phyloP scores from a whole-genome alignment of 106 monocot genomes.

The Triglochin maritima region DNA sequence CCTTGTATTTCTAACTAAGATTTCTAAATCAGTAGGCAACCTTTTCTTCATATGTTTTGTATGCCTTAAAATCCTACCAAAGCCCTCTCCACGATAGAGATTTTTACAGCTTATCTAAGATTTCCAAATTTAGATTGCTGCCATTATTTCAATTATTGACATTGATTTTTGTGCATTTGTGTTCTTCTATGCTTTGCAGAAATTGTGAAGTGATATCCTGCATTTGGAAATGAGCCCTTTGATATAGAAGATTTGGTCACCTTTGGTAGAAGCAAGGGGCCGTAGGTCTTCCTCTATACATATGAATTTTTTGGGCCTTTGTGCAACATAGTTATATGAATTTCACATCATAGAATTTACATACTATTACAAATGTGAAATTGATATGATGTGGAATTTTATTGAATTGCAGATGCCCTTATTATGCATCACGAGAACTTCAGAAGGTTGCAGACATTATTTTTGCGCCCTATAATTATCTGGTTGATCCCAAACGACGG shows the following conservation, averaged over 20 bases:
- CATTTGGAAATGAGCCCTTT: conserved; percentile 74
- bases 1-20: not conserved
- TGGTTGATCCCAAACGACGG: conserved; percentile 85
- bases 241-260: conserved; percentile 95
- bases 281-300: conserved; percentile 44
- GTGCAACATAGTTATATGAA: no score
- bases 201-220: conserved; percentile 42
- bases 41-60: not conserved
- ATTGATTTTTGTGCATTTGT: not conserved
- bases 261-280: conserved; percentile 56
- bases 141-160: not conserved
- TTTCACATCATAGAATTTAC: no score
- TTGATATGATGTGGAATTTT: no score
- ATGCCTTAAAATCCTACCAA: not conserved
- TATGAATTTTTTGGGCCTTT: not conserved
- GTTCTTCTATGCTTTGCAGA: conserved; percentile 29
- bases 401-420: conserved; percentile 64
- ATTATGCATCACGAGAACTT: conserved; percentile 86
- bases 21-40: not conserved
- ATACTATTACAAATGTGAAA: no score
- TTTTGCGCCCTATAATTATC: conserved; percentile 97
- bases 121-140: not conserved
- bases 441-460: conserved; percentile 79
- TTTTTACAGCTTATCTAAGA: not conserved
- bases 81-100: not conserved